Evolutionary conservation across 257 asterid genomes (phyloP), one percentile per base, ranked within the genome.

Genomic region (Ilex asprella): DNA sequence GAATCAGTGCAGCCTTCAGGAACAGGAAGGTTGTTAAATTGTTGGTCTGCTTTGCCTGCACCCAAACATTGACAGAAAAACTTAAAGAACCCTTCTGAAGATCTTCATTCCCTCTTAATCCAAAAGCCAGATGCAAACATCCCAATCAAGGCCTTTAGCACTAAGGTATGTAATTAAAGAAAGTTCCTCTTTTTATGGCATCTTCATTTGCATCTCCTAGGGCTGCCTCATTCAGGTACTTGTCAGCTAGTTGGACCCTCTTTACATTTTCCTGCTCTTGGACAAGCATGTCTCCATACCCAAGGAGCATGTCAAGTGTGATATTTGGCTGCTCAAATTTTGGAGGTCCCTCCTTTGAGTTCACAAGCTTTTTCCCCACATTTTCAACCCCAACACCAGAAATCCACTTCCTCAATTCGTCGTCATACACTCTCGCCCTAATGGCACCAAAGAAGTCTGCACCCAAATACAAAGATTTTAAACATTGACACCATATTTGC

Each of bases 31-130:
- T 64, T 56, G 27, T 21, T 21, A 54, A 74, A 32, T 56, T 74
- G 62, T 41, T 81, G 80, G n/a, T 76, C 84, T 39, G 73, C 81
- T 31, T 73, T 44, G 35, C 83, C 86, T 83, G 78, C 81, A 77
- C 21, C 11, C 62, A 59, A 15, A 16, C 29, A n/a, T 31, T 16
- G 53, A 30, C 35, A 49, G 12, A 13, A 39, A 63, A 15, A 16
- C 12, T 62, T 10, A 13, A 3, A 2, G 2, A 35, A 43, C 15
- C 39, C 30, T 35, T 59, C 56, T 6, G 32, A 32, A 43, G 27
- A n/a, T 30, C 35, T 47, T 14, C 39, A 46, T 39, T 2, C 46
- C 60, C 39, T 62, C 16, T 46, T 32, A 56, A 15, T 50, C 44
- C 9, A n/a, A 57, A 35, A 52, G 56, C 51, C 2, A 27, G 21